phyloP scores from a whole-genome alignment of 2,329 filamentous ascomycete species.

The Epichloe glyceriae region DNA sequence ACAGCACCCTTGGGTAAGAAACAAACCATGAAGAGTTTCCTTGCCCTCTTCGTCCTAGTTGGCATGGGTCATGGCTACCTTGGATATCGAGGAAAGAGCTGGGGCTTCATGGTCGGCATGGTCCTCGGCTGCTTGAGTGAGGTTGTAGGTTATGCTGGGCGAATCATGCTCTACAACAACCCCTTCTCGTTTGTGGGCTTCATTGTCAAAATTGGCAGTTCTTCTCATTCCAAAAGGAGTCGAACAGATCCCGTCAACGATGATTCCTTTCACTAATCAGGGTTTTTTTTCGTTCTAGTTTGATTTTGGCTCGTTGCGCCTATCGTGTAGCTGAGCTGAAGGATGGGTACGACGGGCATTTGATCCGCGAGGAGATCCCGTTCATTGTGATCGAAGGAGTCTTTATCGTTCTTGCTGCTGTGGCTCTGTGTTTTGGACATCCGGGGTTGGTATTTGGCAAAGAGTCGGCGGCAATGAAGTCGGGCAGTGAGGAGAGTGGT shows the following conservation, averaged over 20 bases:
- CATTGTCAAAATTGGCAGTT: constrained; percentile 49
- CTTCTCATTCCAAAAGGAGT: not conserved
- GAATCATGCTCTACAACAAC: constrained; percentile 43
- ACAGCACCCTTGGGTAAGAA: no score
- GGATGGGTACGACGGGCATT: constrained; percentile 43
- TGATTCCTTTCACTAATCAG: not conserved
- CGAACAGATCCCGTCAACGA: not conserved
- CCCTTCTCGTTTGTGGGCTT: constrained; percentile 47
- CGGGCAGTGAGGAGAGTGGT: constrained; percentile 15
- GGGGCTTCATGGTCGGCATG: constrained; percentile 39
- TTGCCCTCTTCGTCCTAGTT: constrained; percentile 34
- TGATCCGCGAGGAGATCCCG: constrained; percentile 38
- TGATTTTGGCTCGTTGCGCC: constrained; percentile 48
- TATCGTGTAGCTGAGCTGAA: constrained; percentile 55
- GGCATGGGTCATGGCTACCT: constrained; percentile 28
- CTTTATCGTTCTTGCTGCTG: constrained; percentile 23
- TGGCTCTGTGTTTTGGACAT: constrained; percentile 26
- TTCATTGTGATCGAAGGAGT: constrained; percentile 42
- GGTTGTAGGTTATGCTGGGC: constrained; percentile 48
- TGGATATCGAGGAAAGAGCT: constrained; percentile 33
- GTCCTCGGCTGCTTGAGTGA: constrained; percentile 42
- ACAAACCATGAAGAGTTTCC: constrained; percentile 18
- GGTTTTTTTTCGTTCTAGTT: not conserved
- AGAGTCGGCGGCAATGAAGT: constrained; percentile 5
- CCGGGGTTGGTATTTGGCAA: constrained; percentile 27